phyloP scores from a whole-genome alignment of 1,284 basidiomycete species.

The Ustilago bromivora region DNA sequence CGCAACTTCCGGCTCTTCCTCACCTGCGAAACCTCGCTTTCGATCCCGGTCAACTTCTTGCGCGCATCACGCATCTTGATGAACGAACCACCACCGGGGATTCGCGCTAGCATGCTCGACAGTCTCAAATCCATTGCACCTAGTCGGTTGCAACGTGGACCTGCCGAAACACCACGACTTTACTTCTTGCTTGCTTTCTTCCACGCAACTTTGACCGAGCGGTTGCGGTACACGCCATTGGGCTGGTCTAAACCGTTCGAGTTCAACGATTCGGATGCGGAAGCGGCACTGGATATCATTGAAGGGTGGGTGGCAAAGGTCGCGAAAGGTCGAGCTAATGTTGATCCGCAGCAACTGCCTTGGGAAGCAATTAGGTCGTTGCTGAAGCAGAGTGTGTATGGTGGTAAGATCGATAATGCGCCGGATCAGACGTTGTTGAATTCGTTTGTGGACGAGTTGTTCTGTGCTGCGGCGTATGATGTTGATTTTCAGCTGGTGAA shows the following conservation, averaged over 20 bases:
- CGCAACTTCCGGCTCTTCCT: slow-evolving; percentile 66
- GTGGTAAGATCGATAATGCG: slow-evolving; percentile 66
- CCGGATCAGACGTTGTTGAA: slow-evolving; percentile 67
- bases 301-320: slow-evolving; percentile 63
- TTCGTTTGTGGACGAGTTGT: slow-evolving; percentile 66
- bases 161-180: slow-evolving; percentile 62
- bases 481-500: slow-evolving; percentile 61
- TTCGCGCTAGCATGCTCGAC: slow-evolving; percentile 67
- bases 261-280: slow-evolving; percentile 68
- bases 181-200: slow-evolving; percentile 67
- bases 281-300: slow-evolving; percentile 64
- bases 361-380: slow-evolving; percentile 66
- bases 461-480: slow-evolving; percentile 66
- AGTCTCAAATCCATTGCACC: slow-evolving; percentile 57
- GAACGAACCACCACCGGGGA: slow-evolving; percentile 68
- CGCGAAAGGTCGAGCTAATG: slow-evolving; percentile 59
- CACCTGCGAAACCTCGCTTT: slow-evolving; percentile 66
- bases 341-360: slow-evolving; percentile 64
- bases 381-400: slow-evolving; percentile 66
- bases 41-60: slow-evolving; percentile 66
- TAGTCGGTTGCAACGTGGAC: slow-evolving; percentile 55
- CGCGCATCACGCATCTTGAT: slow-evolving; percentile 65
- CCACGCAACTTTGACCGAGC: slow-evolving; percentile 66
- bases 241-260: slow-evolving; percentile 68
- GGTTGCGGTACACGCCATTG: slow-evolving; percentile 65